Base-by-base conservation (phyloP, 2,329 filamentous ascomycete genomes). In the Byssothecium circinans region DNA sequence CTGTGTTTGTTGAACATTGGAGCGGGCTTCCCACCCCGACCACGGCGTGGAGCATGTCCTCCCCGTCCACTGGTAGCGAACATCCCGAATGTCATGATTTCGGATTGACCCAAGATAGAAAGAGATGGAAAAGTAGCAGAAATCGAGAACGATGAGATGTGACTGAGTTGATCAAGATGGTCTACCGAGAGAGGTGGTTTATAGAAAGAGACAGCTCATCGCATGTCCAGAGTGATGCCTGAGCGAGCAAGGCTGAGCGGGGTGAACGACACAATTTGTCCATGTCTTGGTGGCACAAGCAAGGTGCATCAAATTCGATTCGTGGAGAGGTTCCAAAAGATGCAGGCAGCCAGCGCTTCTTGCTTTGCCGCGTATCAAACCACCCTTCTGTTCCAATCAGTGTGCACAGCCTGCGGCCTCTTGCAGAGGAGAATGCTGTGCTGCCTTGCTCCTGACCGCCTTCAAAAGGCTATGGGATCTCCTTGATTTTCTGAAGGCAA, bases 161-260 rank as follows among this genome's bases (percentile, higher is more conserved):
- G 6, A 12, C 19, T 22, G 19, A 38, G 19, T 2, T 12, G n/a
- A 5, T 33, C 11, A 22, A 15, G 12, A 15, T 5, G 29, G 23
- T 15, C 18, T 30, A 19, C 19, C 6, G 11, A 7, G 18, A 20
- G 40, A 32, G 6, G 25, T 11, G 17, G 2, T 7, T 41, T 18
- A 20, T 49, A 20, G 23, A 38, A 19, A 11, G 30, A 8, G 19
- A 22, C 14, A 15, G 3, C 23, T 11, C 29, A 32, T 32, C 14
- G 12, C 8, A 36, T 38, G 30, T 15, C 23, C 43, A 7, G 10
- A 30, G 36, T 58, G 60, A 30, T 57, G 52, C 54, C 49, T 58
- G 44, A 43, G 34, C 32, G 37, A 33, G 32, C 60, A 61, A 63
- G 62, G 61, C 61, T 62, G 59, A 60, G 56, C 47, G 43, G 37